Evolutionary conservation across 2,329 filamentous ascomycete species (phyloP), one percentile per base, ranked within the genome.

Genomic region (Pyrenochaeta sp.): DNA sequence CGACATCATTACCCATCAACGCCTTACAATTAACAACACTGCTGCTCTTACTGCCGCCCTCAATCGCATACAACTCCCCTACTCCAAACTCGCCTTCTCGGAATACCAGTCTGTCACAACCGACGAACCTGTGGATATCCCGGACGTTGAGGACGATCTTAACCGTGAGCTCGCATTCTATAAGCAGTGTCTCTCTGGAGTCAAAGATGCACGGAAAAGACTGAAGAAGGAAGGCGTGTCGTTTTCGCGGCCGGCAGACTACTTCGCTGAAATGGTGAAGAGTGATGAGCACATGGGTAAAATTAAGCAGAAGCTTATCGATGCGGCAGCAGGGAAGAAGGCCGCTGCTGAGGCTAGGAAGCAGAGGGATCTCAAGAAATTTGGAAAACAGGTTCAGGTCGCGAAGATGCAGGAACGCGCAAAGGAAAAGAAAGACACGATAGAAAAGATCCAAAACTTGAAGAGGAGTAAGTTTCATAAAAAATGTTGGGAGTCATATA

Each of bases 231-330:
- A 97, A 76, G 89, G 89, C 7, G 84, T 94, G 0, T 86, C 90
- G 6, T 99, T 99, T 79, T 89, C 91, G 23, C 86, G 95, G 9
- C 95, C 95, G 3, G 88, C 86, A 50, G 95, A 99, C 79, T 99
- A 96, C 80, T 99, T 99, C 69, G 95, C 95, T 39, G 95, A 99
- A 83, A 99, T 98, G 93, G 89, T 97, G 70, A 98, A 98, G 86
- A 91, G 89, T 70, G 95, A 99, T 74, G 94, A 96, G 69, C 95
- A 97, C 77, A 99, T 99, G 95, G 91, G 91, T 74, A 93, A 91
- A 83, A 91, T 99, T 75, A 96, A 96, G 83, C 87, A 89, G 71
- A 96, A 96, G 83, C 82, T 98, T 69, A 85, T 97, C 58, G 93
- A 98, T 70, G 92, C 96, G 72, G 95, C 94, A 0, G 91, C 94